phyloP scores from a whole-genome alignment of 106 monocot species.

The Dendrobium officinale region DNA sequence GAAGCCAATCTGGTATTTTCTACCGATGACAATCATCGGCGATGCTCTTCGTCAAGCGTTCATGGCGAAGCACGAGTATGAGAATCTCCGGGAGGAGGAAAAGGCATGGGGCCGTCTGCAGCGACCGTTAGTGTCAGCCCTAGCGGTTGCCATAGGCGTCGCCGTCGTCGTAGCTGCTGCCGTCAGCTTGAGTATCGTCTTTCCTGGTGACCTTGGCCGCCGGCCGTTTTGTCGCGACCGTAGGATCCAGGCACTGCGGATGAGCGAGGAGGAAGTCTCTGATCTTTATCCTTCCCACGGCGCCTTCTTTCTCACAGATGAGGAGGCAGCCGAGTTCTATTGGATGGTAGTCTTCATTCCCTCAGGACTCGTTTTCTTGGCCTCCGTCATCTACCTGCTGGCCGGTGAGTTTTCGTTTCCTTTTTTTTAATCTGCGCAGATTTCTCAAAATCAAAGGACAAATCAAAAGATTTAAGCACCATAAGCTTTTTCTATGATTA shows the following conservation, averaged over 20 bases:
- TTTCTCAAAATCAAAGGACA: no score
- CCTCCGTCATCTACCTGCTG: constrained; percentile 54
- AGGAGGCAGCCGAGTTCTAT: constrained; percentile 78
- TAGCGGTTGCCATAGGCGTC: constrained; percentile 20
- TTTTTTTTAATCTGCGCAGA: neutral
- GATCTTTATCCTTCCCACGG: constrained; percentile 48
- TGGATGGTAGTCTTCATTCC: constrained; percentile 94
- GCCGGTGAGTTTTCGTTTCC: constrained; percentile 38
- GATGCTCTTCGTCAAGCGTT: constrained; percentile 90
- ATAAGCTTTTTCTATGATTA: no score
- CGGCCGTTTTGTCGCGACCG: constrained; percentile 67
- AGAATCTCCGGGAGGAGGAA: constrained; percentile 62
- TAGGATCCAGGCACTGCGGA: constrained; percentile 40
- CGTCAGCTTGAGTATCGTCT: constrained; percentile 62
- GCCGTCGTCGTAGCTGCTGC: constrained; percentile 42
- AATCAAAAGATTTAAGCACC: no score
- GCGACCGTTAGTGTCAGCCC: constrained; percentile 23
- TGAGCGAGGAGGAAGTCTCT: constrained; percentile 30
- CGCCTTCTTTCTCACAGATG: constrained; percentile 72
- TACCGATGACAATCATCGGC: constrained; percentile 53
- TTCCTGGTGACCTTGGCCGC: constrained; percentile 44
- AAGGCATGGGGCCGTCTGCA: constrained; percentile 53
- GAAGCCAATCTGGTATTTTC: neutral
- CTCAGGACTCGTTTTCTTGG: constrained; percentile 55
- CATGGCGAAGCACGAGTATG: constrained; percentile 66